Conservation (phyloP, 331 rosid species). For the Malus hybrid region DNA sequence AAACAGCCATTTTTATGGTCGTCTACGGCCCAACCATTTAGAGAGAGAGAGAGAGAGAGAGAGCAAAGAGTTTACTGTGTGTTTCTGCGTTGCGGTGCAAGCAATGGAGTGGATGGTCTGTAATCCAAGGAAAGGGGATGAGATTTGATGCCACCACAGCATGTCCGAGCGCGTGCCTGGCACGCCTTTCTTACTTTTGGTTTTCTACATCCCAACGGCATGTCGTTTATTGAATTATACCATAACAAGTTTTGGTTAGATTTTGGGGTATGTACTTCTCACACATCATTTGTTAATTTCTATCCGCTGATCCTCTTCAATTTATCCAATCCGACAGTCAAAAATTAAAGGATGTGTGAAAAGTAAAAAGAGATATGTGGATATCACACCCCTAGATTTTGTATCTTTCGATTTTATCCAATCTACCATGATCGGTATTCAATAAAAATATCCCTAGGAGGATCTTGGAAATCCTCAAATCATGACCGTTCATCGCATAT, state of each 20-base stretch:
- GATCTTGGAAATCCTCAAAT: no score
- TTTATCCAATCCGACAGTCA: no score
- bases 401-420: background rate
- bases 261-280: no score
- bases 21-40: constrained; percentile 38
- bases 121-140: constrained; percentile 10
- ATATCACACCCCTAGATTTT: background rate
- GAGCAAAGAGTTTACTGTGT: background rate
- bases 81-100: background rate
- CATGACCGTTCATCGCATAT: no score
- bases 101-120: constrained; percentile 16
- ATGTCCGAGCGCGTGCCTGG: constrained; percentile 16
- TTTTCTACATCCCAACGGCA: background rate
- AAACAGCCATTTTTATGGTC: constrained; percentile 38
- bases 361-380: no score
- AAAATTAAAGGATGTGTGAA: no score
- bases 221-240: background rate
- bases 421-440: background rate
- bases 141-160: background rate
- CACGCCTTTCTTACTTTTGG: background rate
- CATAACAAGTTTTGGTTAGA: background rate
- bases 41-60: background rate
- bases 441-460: background rate
- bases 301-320: no score
- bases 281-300: no score